Base-by-base conservation (phyloP, 169 alveolate genomes). In the Plasmodium malariae region DNA sequence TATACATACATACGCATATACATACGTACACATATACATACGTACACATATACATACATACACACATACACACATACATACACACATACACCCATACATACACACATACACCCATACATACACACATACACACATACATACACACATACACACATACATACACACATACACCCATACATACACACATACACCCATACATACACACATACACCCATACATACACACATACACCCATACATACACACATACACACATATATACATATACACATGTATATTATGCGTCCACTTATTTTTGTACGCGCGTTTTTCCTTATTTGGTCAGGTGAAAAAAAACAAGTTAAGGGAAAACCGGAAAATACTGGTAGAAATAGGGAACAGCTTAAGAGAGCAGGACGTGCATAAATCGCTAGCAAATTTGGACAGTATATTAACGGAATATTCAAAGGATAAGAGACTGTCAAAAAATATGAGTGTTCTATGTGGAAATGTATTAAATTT, bases 401-500 rank as follows among this genome's bases (percentile, higher is more conserved):
- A 67, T 2, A 65, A 83, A 59, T 36, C 85, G 0, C 12, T 83
- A 1, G 51, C 71, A 36, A 11, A 67, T 19, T 37, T 83, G 14
- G 91, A 83, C 43, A 48, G 49, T 3, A 37, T 83, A 9, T 14
- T 83, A 26, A 59, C 21, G 3, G 17, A 21, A 5, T 49, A 48
- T 30, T 11, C 48, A 5, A 24, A 43, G 6, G 91, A 83, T n/a
- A 83, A 28, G 4, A 83, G 67, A n/a, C 51, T 83, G 6, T 67
- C 73, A 9, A 83, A 60, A 43, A 83, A 68, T 19, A 83, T 83
- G 83, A 83, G 91, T 32, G 67, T 43, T 30, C 3, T 83, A 11
- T 83, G 91, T 83, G 91, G 91, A 0, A 83, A 83, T 51, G 91
- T 83, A 7, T 57, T 83, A 14, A 83, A 83, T 17, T 37, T 83